phyloP scores from a whole-genome alignment of 352 stramenopile species.

The Phytophthora chlamydospora region DNA sequence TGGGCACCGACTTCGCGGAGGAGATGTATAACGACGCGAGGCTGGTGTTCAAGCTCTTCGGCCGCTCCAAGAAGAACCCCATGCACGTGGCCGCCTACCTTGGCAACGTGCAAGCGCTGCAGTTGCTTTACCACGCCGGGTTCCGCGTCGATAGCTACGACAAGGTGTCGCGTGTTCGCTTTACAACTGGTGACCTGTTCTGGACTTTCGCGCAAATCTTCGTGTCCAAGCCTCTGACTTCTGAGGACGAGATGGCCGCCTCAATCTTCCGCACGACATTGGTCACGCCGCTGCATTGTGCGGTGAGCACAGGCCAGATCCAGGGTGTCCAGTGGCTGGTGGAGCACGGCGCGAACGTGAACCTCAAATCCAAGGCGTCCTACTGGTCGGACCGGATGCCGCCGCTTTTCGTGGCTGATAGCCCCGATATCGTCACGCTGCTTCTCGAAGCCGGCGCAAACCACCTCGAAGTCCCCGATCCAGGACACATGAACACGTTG shows the following conservation, averaged over 20 bases:
- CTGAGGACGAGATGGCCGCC: conserved; percentile 54
- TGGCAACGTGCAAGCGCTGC: conserved; percentile 69
- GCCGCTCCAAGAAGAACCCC: conserved; percentile 81
- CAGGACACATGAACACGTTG: conserved; percentile 71
- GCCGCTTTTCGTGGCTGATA: conserved; percentile 73
- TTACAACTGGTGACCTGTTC: conserved; percentile 82
- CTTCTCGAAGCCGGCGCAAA: conserved; percentile 72
- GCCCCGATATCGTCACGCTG: conserved; percentile 64
- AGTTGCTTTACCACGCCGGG: conserved; percentile 54
- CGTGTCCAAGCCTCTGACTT: conserved; percentile 50
- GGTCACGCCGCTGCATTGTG: conserved; percentile 72
- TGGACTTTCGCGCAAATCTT: conserved; percentile 77
- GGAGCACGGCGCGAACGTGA: conserved; percentile 59
- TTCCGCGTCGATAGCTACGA: conserved; percentile 74
- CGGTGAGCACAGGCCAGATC: conserved; percentile 67
- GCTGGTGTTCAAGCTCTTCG: conserved; percentile 63
- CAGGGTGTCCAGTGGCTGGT: conserved; percentile 63
- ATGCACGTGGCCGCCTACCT: conserved; percentile 75
- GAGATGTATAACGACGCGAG: conserved; percentile 66
- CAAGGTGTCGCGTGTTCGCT: conserved; percentile 75
- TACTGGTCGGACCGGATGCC: conserved; percentile 70
- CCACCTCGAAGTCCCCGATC: conserved; percentile 69
- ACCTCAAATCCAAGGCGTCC: conserved; percentile 64
- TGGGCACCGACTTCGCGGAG: conserved; percentile 65
- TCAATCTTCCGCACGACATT: conserved; percentile 78